Evolutionary conservation across 148 eudicot genomes (phyloP), one percentile per base, ranked within the genome.

Genomic region (Rhododendron molle): DNA sequence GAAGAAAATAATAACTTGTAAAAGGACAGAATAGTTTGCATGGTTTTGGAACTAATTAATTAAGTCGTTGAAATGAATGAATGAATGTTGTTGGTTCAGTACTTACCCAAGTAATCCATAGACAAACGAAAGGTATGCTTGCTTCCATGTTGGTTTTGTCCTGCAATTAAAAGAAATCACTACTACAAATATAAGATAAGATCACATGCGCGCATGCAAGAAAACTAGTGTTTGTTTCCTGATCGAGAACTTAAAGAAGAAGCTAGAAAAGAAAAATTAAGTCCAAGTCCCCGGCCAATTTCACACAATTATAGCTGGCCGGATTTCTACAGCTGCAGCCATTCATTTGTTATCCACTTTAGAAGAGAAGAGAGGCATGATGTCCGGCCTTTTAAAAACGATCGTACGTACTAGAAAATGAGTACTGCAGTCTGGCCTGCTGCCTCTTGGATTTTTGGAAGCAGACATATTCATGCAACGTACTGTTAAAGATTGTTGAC

Each of bases 81-180:
- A 62, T 15, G 28, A 23, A 20, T 58, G n/a, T 62, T 21, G 69
- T 62, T 58, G 49, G 11, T 46, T 10, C 10, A 12, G 13, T 5
- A n/a, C 54, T 21, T 78, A 78, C 54, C 52, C 56, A 78, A 78
- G 81, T 44, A 78, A 78, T 10, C 81, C 81, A 78, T 44, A 78
- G 16, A 78, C 56, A n/a, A 78, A 78, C 13, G 56, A 26, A n/a
- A 78, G 81, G 16, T 1, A 44, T 10, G 56, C 34, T 12, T 23
- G 52, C 81, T 44, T 78, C 81, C 58, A 26, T 44, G 81, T 78
- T 46, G 50, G 52, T n/a, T 78, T 78, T 11, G 10, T 26, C 32
- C 16, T 78, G 30, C 73, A 11, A 11, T 0, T 26, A 20, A 0
- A 20, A n/a, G 81, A 56, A 78, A 78, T n/a, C 23, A 78, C 52